phyloP scores from a whole-genome alignment of 148 eudicot genomes.

The Euryodendron excelsum region DNA sequence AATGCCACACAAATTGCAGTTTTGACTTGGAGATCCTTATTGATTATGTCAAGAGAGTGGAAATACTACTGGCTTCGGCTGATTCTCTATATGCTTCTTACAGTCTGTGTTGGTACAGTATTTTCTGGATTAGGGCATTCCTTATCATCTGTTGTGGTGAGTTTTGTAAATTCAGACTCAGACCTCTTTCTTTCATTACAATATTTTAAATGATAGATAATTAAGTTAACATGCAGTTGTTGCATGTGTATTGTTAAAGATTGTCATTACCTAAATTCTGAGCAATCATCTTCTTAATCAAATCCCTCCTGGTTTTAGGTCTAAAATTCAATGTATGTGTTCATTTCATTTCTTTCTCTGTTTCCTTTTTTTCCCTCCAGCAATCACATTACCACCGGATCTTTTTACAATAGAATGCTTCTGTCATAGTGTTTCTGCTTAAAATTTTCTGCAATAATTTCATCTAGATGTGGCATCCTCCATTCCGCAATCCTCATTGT shows the following conservation, averaged over 20 bases:
- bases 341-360: background rate
- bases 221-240: background rate
- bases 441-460: too few species aligned
- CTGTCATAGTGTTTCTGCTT: too few species aligned
- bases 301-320: background rate
- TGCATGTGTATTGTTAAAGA: background rate
- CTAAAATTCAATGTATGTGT: background rate
- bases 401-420: too few species aligned
- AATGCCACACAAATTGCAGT: conserved; percentile 67
- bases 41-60: conserved; percentile 98
- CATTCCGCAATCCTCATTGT: background rate
- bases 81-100: conserved; percentile 69
- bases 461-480: background rate
- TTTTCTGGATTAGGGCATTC: conserved; percentile 95
- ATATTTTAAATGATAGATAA: background rate
- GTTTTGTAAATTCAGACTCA: conserved; percentile 18
- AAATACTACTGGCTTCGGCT: conserved; percentile 97
- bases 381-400: background rate
- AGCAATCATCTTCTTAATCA: background rate
- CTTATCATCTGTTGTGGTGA: conserved; percentile 93
- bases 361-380: background rate
- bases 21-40: conserved; percentile 88
- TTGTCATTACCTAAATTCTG: background rate
- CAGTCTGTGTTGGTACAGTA: conserved; percentile 83
- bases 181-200: background rate